phyloP scores from a whole-genome alignment of 768 basidiomycete genomes.

The Psilocybe sp. region DNA sequence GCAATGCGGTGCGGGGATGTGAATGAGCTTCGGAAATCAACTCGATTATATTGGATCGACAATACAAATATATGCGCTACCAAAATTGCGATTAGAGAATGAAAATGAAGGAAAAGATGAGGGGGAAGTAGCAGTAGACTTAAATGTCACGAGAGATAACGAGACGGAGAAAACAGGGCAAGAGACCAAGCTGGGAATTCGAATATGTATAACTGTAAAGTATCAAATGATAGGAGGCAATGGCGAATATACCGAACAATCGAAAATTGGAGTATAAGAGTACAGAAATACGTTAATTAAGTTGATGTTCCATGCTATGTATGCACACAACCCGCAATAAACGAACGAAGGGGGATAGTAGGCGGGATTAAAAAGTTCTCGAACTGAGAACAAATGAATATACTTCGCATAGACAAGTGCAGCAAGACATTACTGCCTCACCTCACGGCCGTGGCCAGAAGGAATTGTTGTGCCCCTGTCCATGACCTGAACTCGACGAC shows the following conservation, averaged over 20 bases:
- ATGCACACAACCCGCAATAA: not conserved
- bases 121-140: not conserved
- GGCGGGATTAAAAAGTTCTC: not conserved
- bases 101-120: not conserved
- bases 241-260: too few species aligned
- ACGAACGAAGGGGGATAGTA: not conserved
- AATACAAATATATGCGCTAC: too few species aligned
- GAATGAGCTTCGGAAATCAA: not conserved
- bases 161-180: slow-evolving; percentile 2
- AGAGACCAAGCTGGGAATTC: not conserved
- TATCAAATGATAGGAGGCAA: too few species aligned
- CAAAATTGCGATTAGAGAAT: too few species aligned
- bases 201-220: too few species aligned
- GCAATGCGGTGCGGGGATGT: too few species aligned
- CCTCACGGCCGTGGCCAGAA: slow-evolving; percentile 2
- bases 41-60: not conserved
- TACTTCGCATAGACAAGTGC: too few species aligned
- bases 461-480: not conserved
- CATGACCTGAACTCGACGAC: slow-evolving; percentile 18
- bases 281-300: slow-evolving; percentile 6
- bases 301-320: not conserved
- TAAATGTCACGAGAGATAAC: slow-evolving; percentile 1
- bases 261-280: not conserved
- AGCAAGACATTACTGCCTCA: slow-evolving; percentile 16
- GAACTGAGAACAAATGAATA: not conserved